Conservation (phyloP, 495 filamentous ascomycete species). For the Apiosordaria backusii region DNA sequence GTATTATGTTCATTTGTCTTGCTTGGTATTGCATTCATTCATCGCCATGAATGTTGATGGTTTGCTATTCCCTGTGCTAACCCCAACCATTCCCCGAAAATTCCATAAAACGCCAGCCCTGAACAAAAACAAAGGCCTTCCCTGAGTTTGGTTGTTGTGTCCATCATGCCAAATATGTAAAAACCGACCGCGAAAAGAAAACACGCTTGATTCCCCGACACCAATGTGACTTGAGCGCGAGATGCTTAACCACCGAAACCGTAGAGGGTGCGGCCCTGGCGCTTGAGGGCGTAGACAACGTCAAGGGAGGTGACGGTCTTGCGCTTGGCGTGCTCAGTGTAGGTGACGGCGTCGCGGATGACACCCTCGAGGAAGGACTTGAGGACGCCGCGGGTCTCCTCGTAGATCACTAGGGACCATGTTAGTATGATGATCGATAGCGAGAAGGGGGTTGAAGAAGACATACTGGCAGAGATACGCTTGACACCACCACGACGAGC, state of each 20-base stretch:
- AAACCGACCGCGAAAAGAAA: not conserved
- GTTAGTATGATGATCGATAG: constrained; percentile 41
- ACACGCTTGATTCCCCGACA: not conserved
- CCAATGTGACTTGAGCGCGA: not conserved
- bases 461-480: constrained; percentile 94
- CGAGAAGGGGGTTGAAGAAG: constrained; percentile 58
- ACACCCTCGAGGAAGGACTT: constrained; percentile 99
- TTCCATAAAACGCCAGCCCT: constrained; percentile 1
- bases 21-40: not conserved
- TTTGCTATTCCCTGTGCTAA: not conserved
- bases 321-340: constrained; percentile 95
- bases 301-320: constrained; percentile 96
- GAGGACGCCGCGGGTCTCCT: constrained; percentile 98
- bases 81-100: not conserved
- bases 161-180: not conserved
- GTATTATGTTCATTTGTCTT: not conserved
- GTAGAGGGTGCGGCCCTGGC: constrained; percentile 93
- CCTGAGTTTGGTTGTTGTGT: not conserved
- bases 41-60: not conserved
- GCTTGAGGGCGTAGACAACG: constrained; percentile 93
- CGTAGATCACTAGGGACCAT: constrained; percentile 73
- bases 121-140: not conserved
- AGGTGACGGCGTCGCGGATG: constrained; percentile 97
- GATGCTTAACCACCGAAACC: constrained; percentile 93
- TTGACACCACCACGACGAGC: constrained; percentile 99